Evolutionary conservation across 2,329 filamentous ascomycete species (phyloP).

Genomic region (Sporothrix sp.): DNA sequence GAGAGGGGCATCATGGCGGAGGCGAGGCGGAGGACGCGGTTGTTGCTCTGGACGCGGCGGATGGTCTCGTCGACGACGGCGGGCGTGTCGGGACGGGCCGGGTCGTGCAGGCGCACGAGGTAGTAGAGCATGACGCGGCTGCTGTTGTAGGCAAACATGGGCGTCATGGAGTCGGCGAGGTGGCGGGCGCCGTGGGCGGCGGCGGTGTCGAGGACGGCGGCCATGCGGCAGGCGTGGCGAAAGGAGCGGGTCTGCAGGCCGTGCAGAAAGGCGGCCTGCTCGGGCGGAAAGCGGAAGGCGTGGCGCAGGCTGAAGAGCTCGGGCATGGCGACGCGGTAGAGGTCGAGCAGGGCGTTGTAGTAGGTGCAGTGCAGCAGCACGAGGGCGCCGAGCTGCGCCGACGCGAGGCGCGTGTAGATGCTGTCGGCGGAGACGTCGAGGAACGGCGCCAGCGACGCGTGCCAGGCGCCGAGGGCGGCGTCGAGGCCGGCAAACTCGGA

Average conservation of each 20-base stretch:
- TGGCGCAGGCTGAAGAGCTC: conserved; percentile 35
- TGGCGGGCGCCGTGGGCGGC: conserved; percentile 32
- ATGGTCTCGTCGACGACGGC: conserved; percentile 30
- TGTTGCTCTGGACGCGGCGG: conserved; percentile 32
- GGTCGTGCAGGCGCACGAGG: conserved; percentile 33
- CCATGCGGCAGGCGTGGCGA: conserved; percentile 30
- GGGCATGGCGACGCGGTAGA: conserved; percentile 38
- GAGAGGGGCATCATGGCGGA: conserved; percentile 31
- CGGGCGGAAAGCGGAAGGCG: conserved; percentile 30
- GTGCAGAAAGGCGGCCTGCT: conserved; percentile 29
- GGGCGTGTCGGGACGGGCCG: conserved; percentile 25
- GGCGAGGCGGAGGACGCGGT: conserved; percentile 28
- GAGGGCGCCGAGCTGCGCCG: conserved; percentile 36
- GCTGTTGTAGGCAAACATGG: conserved; percentile 38
- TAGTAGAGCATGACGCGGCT: conserved; percentile 40
- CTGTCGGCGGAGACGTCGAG: conserved; percentile 35
- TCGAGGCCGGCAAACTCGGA: conserved; percentile 34
- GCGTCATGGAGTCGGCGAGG: conserved; percentile 35
- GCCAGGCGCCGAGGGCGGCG: conserved; percentile 32
- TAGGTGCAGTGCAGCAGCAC: conserved; percentile 38
- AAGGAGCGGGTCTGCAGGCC: conserved; percentile 30
- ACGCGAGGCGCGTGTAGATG: conserved; percentile 37
- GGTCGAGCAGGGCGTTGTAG: conserved; percentile 35
- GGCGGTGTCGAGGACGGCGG: conserved; percentile 30
- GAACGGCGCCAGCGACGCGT: conserved; percentile 33